Evolutionary conservation across 768 basidiomycete genomes (phyloP).

Genomic region (Asterophora parasitica): DNA sequence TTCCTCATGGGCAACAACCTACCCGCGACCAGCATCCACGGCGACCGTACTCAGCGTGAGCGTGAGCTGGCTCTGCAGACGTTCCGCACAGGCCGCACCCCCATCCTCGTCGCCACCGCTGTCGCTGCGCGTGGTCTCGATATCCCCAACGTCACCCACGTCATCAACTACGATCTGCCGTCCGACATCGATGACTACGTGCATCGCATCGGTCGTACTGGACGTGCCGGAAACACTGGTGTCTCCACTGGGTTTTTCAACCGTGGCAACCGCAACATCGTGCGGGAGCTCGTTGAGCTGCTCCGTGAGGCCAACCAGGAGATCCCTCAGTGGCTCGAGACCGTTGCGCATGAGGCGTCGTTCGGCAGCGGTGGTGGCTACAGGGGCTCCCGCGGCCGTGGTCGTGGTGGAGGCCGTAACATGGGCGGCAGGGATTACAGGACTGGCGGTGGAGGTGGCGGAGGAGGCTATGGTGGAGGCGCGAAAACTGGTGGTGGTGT

Average conservation of each 20-base stretch:
- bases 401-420: constrained; percentile 46
- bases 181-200: constrained; percentile 99
- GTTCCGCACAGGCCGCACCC: constrained; percentile 92
- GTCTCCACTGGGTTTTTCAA: constrained; percentile 95
- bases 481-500: constrained; percentile 27
- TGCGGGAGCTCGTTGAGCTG: constrained; percentile 86
- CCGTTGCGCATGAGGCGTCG: constrained; percentile 75
- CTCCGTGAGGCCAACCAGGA: constrained; percentile 96
- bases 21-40: constrained; percentile 95
- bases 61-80: constrained; percentile 94
- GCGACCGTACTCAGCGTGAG: constrained; percentile 96
- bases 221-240: constrained; percentile 98
- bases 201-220: constrained; percentile 96
- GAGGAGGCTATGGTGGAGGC: constrained; percentile 23
- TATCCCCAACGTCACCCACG: constrained; percentile 98
- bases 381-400: constrained; percentile 52
- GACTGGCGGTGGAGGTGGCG: constrained; percentile 31
- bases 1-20: constrained; percentile 82
- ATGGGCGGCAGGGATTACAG: constrained; percentile 45
- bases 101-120: constrained; percentile 95
- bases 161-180: constrained; percentile 97
- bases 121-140: constrained; percentile 99
- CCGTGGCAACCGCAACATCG: constrained; percentile 88
- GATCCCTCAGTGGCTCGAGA: constrained; percentile 86
- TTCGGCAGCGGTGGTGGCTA: constrained; percentile 59